Base-by-base conservation (phyloP, 176 grass and related monocot genomes). In the Alloteropsis semialata region DNA sequence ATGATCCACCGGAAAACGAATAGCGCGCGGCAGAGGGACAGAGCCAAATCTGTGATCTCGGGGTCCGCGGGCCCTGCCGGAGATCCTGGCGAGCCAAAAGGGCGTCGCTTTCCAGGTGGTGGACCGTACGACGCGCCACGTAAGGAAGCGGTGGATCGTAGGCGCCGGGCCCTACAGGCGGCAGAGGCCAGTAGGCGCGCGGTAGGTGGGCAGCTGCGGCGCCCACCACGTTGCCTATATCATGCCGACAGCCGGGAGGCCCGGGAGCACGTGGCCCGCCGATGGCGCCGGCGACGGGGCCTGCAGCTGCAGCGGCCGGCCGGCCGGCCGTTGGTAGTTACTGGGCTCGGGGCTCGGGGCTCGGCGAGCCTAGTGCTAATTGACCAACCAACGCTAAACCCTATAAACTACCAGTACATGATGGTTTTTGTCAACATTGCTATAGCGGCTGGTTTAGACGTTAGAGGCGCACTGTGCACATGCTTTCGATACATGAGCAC, bases 211-310 rank as follows among this genome's bases (percentile, higher is more conserved):
- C 36, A 58, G 76, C 74, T 38, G 75, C 45, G 45, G 81, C 76
- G 75, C 87, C 82, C 87, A 89, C 87, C 87, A 89, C 82, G 87
- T 85, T 89, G 62, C 76, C 8, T 28, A 34, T 38, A 61, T 80
- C 81, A 30, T 53, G 82, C 87, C 69, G 87, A 85, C 82, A 81
- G 51, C 29, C 50, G 49, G 49, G 42, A 60, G 85, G 79, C 72
- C 72, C 79, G 80, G 81, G 81, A 51, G 76, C 81, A 89, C 69
- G 87, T 89, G 81, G 75, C 81, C 68, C 68, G 48, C 75, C 27
- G 57, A 42, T 72, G 85, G 38, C 38, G 51, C 62, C 8, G 9
- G 16, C 9, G 5, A 10, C 5, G 59, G 62, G 41, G 0, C 51
- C 55, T 12, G 5, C 28, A 44, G 25, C 1, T 36, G n/a, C n/a